Evolutionary conservation across 2,329 filamentous ascomycete species (phyloP).

Genomic region (Ophiostoma sp.): DNA sequence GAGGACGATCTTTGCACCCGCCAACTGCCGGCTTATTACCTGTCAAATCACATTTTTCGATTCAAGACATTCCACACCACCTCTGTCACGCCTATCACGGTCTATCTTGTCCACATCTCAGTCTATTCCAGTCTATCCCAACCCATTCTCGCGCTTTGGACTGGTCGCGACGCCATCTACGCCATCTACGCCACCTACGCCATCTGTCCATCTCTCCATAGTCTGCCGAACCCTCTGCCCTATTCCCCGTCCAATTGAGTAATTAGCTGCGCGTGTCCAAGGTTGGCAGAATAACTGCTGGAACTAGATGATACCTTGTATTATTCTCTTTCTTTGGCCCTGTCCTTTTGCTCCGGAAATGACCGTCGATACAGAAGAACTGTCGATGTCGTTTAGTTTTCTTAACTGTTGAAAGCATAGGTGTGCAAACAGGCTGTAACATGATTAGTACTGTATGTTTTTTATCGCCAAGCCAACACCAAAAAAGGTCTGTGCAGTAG

Average conservation of each 20-base stretch:
- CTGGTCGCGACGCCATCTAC: background rate
- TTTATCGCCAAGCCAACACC: background rate
- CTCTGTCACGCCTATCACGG: background rate
- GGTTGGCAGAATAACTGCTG: background rate
- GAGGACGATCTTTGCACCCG: background rate
- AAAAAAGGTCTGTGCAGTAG: conserved; percentile 1
- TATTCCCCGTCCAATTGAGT: background rate
- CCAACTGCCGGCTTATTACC: background rate
- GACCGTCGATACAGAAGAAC: background rate
- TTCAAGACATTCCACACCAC: background rate
- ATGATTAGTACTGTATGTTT: background rate
- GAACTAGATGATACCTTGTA: background rate
- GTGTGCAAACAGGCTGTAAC: background rate
- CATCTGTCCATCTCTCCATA: background rate
- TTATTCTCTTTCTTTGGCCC: background rate
- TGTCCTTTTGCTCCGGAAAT: background rate
- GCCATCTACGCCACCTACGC: background rate
- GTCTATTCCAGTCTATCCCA: background rate
- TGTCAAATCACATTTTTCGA: background rate
- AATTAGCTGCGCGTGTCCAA: background rate
- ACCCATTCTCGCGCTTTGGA: background rate
- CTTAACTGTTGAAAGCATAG: background rate
- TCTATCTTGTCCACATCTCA: background rate
- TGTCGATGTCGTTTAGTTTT: background rate
- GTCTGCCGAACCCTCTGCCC: background rate